Base-by-base conservation (phyloP, 768 basidiomycete genomes). In the Xerocomus potaroensis region DNA sequence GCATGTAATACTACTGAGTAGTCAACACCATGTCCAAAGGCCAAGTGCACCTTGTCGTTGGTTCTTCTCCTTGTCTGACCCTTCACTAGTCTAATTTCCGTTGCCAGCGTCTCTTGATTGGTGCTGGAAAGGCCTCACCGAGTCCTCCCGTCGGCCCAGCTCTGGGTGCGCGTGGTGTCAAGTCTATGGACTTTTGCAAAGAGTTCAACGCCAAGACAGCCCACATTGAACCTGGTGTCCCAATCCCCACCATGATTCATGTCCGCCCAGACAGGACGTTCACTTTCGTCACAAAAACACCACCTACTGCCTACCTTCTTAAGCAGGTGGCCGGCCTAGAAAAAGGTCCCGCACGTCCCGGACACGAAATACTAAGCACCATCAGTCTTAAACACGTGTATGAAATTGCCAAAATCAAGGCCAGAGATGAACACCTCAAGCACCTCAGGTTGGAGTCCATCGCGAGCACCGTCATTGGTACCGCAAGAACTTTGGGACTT, bases 101-200 rank as follows among this genome's bases (percentile, higher is more conserved):
- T 45, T 40, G 54, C 43, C 36, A 90, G 90, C 87, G 91, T 52
- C 72, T 98, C 48, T 77, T 95, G 41, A 81, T 97, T 50, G 81
- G 84, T 41, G 95, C 95, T 35, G 93, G 91, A 35, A 97, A 97
- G 64, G 95, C 95, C 29, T 86, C 94, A 22, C 94, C 95, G 15
- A 88, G 91, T 31, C 95, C 95, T 47, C 95, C 95, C 8, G 87
- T 99, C 42, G 95, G 95, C 61, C 95, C 95, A 45, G 95, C 94
- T 26, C 80, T 99, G 43, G 96, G 96, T 72, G 95, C 96, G 54
- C 83, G 91, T 61, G 96, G 96, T 58, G 94, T 99, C 57, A 97
- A 96, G 71, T 92, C 93, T 22, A 98, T 98, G 88, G 96, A 99
- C 72, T 99, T 99, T 64, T 96, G 93, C 77, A 99, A 97, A 68